These are phyloP conservation scores for Trichophyton mentagrophytes DNA, from an alignment of 2,329 filamentous ascomycete species.

Conservation along the genomic window DNA sequence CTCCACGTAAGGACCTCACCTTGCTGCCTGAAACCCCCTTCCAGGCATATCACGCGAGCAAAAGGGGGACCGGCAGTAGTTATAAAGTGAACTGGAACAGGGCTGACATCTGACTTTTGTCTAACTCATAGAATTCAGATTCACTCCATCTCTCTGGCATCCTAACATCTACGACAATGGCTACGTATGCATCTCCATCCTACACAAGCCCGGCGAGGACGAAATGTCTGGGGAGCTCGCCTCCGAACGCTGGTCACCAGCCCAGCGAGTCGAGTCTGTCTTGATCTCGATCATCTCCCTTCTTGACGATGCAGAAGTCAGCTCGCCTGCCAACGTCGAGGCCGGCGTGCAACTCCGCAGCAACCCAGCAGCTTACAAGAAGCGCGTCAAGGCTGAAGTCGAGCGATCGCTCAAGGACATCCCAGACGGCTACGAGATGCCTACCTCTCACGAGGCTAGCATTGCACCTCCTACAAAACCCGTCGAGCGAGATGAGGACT, in stretches of 20 bases:
- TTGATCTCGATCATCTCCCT: constrained; percentile 84
- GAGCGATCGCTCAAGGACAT: constrained; percentile 66
- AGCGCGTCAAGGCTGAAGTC: constrained; percentile 55
- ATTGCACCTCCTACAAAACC: constrained; percentile 16
- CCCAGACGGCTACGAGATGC: constrained; percentile 68
- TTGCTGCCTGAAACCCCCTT: neutral
- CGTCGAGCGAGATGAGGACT: constrained; percentile 48
- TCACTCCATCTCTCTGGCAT: constrained; percentile 68
- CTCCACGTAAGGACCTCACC: constrained; percentile 44
- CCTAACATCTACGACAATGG: constrained; percentile 90
- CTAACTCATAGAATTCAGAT: constrained; percentile 49
- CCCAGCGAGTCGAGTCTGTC: constrained; percentile 88
- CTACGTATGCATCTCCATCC: constrained; percentile 88
- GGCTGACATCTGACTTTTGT: neutral
- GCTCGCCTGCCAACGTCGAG: constrained; percentile 88
- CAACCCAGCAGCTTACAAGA: constrained; percentile 55
- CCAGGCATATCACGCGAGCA: neutral
- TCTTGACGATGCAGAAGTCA: constrained; percentile 86
- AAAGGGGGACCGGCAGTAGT: no score
- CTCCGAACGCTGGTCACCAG: constrained; percentile 84
- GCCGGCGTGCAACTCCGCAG: constrained; percentile 78
- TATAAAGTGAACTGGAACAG: no score
- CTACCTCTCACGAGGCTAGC: constrained; percentile 51
- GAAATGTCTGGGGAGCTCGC: constrained; percentile 82
- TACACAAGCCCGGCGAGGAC: constrained; percentile 85